A percentile compares a stretch with the other conserved stretches of the same genome.
phyloP scores from a whole-genome alignment of 2,329 filamentous ascomycete species.

The Daldinia sp. region DNA sequence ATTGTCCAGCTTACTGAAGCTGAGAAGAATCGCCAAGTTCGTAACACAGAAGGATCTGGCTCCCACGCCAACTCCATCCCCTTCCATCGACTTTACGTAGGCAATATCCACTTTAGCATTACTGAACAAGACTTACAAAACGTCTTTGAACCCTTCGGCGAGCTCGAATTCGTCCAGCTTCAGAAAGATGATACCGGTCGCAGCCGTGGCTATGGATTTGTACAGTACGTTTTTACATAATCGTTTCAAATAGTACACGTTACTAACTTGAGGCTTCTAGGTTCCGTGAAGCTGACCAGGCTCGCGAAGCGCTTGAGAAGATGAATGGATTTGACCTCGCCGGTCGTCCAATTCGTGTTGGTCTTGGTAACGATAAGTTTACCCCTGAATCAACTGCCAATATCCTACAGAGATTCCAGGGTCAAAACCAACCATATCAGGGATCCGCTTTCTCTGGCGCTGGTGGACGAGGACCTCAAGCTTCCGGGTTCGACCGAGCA shows the following conservation, averaged over 20 bases:
- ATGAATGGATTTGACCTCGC: conserved; percentile 99
- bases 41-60: conserved; percentile 77
- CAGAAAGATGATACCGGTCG: conserved; percentile 94
- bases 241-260: not conserved
- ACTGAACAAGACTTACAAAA: conserved; percentile 95
- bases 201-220: conserved; percentile 96
- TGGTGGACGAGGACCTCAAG: conserved; percentile 86
- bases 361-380: conserved; percentile 99
- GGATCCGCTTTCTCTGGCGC: conserved; percentile 92
- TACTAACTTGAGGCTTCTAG: conserved; percentile 63
- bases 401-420: conserved; percentile 90
- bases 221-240: conserved; percentile 78
- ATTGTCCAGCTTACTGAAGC: conserved; percentile 99
- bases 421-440: conserved; percentile 82
- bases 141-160: conserved; percentile 97
- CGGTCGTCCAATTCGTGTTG: conserved; percentile 96
- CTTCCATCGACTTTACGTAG: conserved; percentile 97
- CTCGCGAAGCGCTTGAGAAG: conserved; percentile 94
- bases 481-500: conserved; percentile 90
- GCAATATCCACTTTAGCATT: conserved; percentile 99
- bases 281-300: conserved; percentile 89
- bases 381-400: conserved; percentile 96
- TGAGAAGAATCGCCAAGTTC: conserved; percentile 98
- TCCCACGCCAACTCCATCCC: conserved; percentile 86
- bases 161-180: conserved; percentile 96